Evolutionary conservation across 805 yeast genomes (phyloP).

Genomic region (Sugiyamaella valdiviana): DNA sequence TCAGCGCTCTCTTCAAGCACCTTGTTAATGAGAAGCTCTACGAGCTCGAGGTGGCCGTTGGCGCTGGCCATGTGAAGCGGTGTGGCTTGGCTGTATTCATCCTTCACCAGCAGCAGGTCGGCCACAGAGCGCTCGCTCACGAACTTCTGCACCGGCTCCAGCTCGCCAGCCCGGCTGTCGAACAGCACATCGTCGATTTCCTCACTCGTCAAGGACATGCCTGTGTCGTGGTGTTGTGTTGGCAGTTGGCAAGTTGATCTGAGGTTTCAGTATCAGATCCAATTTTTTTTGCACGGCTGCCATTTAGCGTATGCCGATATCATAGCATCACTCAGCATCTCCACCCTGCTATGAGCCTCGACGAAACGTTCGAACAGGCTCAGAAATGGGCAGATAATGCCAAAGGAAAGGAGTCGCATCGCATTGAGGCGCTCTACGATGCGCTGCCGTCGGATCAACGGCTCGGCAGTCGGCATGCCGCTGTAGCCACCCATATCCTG

Average conservation of each 20-base stretch:
- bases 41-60: slow-evolving; percentile 75
- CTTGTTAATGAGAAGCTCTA: slow-evolving; percentile 39
- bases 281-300: background rate
- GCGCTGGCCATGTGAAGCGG: slow-evolving; percentile 95
- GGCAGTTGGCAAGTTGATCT: background rate
- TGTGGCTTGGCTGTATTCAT: slow-evolving; percentile 60
- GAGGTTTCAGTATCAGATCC: background rate
- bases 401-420: background rate
- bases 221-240: background rate
- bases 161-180: slow-evolving; percentile 84
- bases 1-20: slow-evolving; percentile 33
- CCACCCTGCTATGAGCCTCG: background rate
- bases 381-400: background rate
- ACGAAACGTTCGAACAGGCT: background rate
- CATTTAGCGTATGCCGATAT: background rate
- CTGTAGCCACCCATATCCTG: background rate
- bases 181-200: slow-evolving; percentile 76
- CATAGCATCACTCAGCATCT: background rate
- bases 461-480: background rate
- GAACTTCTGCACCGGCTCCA: slow-evolving; percentile 64
- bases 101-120: slow-evolving; percentile 50
- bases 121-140: slow-evolving; percentile 40
- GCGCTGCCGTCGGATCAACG: background rate
- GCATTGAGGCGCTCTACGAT: background rate
- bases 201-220: slow-evolving; percentile 42